phyloP scores from a whole-genome alignment of 2,329 filamentous ascomycete genomes.

The Aspergillus awamori region DNA sequence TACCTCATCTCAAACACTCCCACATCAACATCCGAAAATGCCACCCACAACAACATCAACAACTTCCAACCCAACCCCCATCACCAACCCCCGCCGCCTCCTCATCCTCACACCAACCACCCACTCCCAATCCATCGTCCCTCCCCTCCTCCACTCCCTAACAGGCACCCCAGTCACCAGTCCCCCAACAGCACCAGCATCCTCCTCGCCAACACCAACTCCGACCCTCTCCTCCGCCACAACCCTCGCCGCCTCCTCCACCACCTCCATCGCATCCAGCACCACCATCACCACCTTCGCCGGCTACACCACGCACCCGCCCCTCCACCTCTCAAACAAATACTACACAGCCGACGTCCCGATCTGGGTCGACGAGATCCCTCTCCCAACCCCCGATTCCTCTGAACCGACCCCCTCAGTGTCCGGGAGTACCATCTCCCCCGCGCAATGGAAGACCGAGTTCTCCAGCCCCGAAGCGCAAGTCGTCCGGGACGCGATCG shows the following conservation, averaged over 20 bases:
- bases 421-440: conserved; percentile 10
- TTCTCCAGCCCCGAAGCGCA: conserved; percentile 46
- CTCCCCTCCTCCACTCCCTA: conserved; percentile 40
- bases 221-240: conserved; percentile 42
- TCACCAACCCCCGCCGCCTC: conserved; percentile 46
- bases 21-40: background rate
- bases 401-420: background rate
- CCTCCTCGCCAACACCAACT: conserved; percentile 43
- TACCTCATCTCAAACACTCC: background rate
- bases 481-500: conserved; percentile 50
- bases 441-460: conserved; percentile 41
- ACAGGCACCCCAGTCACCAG: conserved; percentile 36
- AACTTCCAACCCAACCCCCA: conserved; percentile 28
- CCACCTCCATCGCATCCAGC: conserved; percentile 1
- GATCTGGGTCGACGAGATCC: conserved; percentile 52
- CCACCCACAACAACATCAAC: background rate
- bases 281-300: conserved; percentile 39
- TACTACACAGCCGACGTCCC: conserved; percentile 50
- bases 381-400: conserved; percentile 10
- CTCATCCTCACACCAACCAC: conserved; percentile 44
- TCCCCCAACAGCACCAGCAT: conserved; percentile 24
- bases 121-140: conserved; percentile 40
- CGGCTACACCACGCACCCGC: conserved; percentile 50
- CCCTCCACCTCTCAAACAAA: conserved; percentile 44
- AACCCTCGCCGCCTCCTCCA: conserved; percentile 26